A percentile compares a stretch with the other conserved stretches of the same genome.
Evolutionary conservation across 2,329 filamentous ascomycete species (phyloP).

Genomic region (Fusarium nurragi): DNA sequence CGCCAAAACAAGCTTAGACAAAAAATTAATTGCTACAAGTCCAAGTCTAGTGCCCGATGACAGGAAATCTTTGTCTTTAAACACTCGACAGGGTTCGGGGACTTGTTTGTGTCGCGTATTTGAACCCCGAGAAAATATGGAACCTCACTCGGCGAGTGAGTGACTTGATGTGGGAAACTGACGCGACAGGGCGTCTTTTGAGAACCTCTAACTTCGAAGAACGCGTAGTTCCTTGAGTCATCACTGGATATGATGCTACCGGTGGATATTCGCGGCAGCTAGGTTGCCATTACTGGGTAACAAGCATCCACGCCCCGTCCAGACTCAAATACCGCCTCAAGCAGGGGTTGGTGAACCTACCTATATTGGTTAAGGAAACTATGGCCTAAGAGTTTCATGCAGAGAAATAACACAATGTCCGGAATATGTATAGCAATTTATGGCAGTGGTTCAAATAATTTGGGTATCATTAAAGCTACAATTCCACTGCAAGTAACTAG

Average conservation of each 20-base stretch:
- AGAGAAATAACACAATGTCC: too few species aligned
- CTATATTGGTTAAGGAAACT: too few species aligned
- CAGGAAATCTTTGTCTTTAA: not conserved
- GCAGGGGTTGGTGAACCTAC: too few species aligned
- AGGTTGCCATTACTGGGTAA: too few species aligned
- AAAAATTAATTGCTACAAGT: not conserved
- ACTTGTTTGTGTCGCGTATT: constrained; percentile 12
- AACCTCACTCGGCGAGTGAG: not conserved
- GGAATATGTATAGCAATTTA: too few species aligned
- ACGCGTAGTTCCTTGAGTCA: too few species aligned
- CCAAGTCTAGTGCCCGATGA: constrained; percentile 2
- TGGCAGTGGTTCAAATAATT: not conserved
- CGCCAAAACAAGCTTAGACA: not conserved
- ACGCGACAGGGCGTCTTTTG: too few species aligned
- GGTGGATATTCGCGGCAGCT: too few species aligned
- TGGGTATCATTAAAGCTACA: not conserved
- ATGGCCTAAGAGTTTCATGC: too few species aligned
- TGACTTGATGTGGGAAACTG: not conserved
- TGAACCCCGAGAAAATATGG: constrained; percentile 2
- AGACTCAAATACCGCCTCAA: too few species aligned
- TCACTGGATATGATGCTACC: too few species aligned
- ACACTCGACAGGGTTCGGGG: not conserved
- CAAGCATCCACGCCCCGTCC: too few species aligned
- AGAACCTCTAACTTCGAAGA: not conserved
- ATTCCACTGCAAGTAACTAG: not conserved